phyloP scores from a whole-genome alignment of 2,329 filamentous ascomycete species.

The Claviceps quebecensis region DNA sequence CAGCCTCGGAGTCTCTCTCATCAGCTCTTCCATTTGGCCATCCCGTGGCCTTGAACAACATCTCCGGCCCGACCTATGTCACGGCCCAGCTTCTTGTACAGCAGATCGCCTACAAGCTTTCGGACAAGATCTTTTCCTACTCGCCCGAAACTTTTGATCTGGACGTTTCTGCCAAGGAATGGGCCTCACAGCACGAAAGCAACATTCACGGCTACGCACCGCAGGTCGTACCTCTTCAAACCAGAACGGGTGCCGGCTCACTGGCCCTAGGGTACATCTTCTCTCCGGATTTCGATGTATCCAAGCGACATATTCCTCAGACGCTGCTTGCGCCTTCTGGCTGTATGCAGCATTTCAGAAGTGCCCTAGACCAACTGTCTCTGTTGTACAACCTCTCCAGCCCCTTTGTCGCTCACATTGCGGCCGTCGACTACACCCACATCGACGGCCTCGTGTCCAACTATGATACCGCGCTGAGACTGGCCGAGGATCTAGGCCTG shows the following conservation, averaged over 20 bases:
- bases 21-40: slow-evolving; percentile 45
- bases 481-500: slow-evolving; percentile 81
- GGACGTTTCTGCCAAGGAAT: slow-evolving; percentile 67
- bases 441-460: slow-evolving; percentile 66
- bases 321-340: slow-evolving; percentile 76
- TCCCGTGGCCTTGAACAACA: slow-evolving; percentile 39
- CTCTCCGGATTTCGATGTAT: slow-evolving; percentile 87
- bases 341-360: slow-evolving; percentile 64
- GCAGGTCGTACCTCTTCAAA: slow-evolving; percentile 67
- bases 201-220: slow-evolving; percentile 78
- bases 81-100: slow-evolving; percentile 90
- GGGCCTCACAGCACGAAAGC: slow-evolving; percentile 53
- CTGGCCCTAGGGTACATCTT: slow-evolving; percentile 95
- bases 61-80: slow-evolving; percentile 80
- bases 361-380: slow-evolving; percentile 80
- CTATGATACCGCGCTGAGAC: slow-evolving; percentile 65
- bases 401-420: slow-evolving; percentile 84
- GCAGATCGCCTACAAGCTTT: slow-evolving; percentile 88
- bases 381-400: slow-evolving; percentile 84
- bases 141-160: slow-evolving; percentile 89
- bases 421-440: slow-evolving; percentile 72
- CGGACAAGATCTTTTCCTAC: slow-evolving; percentile 95
- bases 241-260: slow-evolving; percentile 73
- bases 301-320: slow-evolving; percentile 84
- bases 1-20: slow-evolving; percentile 28